Percentiles rank a stretch among this genome's conserved stretches.
Conservation (phyloP, 2,329 filamentous ascomycete genomes). For the Penicillium glabrum region DNA sequence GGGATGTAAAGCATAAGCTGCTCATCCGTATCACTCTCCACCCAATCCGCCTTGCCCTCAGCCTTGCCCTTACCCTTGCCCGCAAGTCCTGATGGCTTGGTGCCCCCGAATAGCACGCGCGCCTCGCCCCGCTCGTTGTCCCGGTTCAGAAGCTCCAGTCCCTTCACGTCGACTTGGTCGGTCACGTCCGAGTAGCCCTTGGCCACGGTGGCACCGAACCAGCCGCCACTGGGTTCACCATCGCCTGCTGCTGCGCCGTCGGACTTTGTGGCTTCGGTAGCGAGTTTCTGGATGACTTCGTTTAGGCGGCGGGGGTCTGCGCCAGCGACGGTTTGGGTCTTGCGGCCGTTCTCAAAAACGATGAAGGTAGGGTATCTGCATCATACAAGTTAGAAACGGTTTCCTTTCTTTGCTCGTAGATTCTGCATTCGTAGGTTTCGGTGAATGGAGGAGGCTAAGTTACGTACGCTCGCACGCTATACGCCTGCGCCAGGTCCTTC, state of each 20-base stretch:
- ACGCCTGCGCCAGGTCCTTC: constrained; percentile 69
- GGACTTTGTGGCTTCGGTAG: constrained; percentile 58
- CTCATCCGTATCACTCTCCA: constrained; percentile 95
- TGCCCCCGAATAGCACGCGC: constrained; percentile 68
- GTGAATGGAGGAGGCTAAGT: neutral
- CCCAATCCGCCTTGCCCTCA: constrained; percentile 69
- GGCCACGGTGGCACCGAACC: constrained; percentile 74
- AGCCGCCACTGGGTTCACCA: constrained; percentile 51
- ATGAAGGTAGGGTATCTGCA: constrained; percentile 77
- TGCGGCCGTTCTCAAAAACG: constrained; percentile 72
- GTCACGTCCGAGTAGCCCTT: constrained; percentile 83
- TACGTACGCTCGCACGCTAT: constrained; percentile 66
- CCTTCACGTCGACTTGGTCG: constrained; percentile 73
- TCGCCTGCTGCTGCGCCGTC: constrained; percentile 45
- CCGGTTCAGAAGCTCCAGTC: constrained; percentile 83
- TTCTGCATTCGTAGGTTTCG: neutral
- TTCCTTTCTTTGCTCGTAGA: neutral
- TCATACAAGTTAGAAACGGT: constrained; percentile 42
- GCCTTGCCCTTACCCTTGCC: constrained; percentile 34
- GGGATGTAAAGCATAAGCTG: constrained; percentile 92
- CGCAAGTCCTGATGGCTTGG: constrained; percentile 64
- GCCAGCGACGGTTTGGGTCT: constrained; percentile 69
- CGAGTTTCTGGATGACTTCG: constrained; percentile 69
- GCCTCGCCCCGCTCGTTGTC: constrained; percentile 74
- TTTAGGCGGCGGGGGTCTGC: constrained; percentile 71